Conservation (phyloP, 2,329 filamentous ascomycete genomes). For the Gnomoniopsis smithogilvyi region DNA sequence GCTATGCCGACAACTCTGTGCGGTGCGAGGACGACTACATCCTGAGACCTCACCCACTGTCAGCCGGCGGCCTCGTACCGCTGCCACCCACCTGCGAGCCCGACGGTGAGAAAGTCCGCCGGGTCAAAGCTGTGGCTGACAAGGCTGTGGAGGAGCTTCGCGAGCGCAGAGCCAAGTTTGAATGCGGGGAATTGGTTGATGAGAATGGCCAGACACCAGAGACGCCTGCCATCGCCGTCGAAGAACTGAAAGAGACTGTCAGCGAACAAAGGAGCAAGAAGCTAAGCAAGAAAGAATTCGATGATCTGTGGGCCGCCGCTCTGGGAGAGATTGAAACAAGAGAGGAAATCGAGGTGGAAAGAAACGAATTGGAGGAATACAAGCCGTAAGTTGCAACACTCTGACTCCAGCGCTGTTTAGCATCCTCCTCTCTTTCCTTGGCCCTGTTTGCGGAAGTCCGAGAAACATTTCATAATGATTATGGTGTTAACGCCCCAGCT, state of each 20-base stretch:
- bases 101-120: slow-evolving; percentile 86
- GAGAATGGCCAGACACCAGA: slow-evolving; percentile 57
- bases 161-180: slow-evolving; percentile 80
- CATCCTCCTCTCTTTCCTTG: background rate
- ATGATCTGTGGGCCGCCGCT: slow-evolving; percentile 77
- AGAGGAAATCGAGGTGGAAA: slow-evolving; percentile 54
- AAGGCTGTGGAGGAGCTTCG: slow-evolving; percentile 83
- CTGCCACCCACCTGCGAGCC: slow-evolving; percentile 90
- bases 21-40: slow-evolving; percentile 87
- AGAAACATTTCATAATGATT: slow-evolving; percentile 27
- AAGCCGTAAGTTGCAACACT: slow-evolving; percentile 46
- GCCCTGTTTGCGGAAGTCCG: slow-evolving; percentile 17
- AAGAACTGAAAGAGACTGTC: slow-evolving; percentile 74
- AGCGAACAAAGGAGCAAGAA: slow-evolving; percentile 74
- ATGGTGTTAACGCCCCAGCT: slow-evolving; percentile 32
- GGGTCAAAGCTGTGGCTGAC: slow-evolving; percentile 83
- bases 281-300: slow-evolving; percentile 85
- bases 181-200: slow-evolving; percentile 73
- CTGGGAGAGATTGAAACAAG: slow-evolving; percentile 66
- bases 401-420: slow-evolving; percentile 6
- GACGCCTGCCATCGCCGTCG: slow-evolving; percentile 60
- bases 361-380: slow-evolving; percentile 28
- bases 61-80: slow-evolving; percentile 75
- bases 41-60: slow-evolving; percentile 77
- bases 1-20: slow-evolving; percentile 73